A percentile compares a stretch with the other conserved stretches of the same genome.
phyloP scores from a whole-genome alignment of 208 protist species.

The Balamuthia mandrillaris region DNA sequence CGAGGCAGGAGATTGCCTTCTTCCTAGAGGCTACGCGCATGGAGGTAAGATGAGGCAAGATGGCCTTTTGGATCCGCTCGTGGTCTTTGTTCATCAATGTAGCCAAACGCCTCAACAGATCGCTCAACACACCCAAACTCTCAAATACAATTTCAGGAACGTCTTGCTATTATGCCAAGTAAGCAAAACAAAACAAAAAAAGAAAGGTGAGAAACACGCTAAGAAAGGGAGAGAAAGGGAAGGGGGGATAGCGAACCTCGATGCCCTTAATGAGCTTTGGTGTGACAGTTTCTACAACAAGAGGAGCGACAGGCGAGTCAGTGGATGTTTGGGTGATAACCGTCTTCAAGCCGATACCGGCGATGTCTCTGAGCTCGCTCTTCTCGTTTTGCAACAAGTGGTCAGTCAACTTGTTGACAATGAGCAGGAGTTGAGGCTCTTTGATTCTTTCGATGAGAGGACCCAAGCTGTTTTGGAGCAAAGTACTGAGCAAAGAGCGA shows the following conservation, averaged over 20 bases:
- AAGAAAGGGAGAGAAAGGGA: background rate
- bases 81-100: conserved; percentile 45
- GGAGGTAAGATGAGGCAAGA: conserved; percentile 62
- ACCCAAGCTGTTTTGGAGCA: conserved; percentile 16
- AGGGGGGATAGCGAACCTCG: background rate
- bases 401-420: conserved; percentile 9
- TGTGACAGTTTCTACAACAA: conserved; percentile 21
- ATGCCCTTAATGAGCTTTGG: conserved; percentile 34
- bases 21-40: conserved; percentile 61
- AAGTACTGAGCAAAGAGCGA: background rate
- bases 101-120: conserved; percentile 1
- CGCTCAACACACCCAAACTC: conserved; percentile 18
- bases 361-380: conserved; percentile 31
- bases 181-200: background rate
- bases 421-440: conserved; percentile 27
- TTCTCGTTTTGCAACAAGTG: conserved; percentile 24
- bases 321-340: conserved; percentile 12
- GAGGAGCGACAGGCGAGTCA: background rate
- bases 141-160: conserved; percentile 22
- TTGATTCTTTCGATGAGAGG: conserved; percentile 30
- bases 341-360: conserved; percentile 28
- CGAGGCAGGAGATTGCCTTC: conserved; percentile 66
- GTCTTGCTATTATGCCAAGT: conserved; percentile 11
- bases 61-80: conserved; percentile 62
- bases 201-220: background rate